Base-by-base conservation (phyloP, 345 rosid genomes). In the Aethionema arabicum region DNA sequence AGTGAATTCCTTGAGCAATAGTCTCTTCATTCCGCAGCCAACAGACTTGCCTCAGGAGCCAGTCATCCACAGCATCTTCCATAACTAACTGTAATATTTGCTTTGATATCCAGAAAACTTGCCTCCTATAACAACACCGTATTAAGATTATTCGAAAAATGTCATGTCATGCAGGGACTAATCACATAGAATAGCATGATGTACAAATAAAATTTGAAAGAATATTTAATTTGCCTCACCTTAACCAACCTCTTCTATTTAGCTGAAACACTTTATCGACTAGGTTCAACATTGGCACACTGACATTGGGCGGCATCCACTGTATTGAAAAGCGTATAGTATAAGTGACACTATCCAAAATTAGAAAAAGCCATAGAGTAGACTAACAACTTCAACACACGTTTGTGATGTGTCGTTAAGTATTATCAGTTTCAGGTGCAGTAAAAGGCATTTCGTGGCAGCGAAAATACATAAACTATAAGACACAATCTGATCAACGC, bases 51-150 rank as follows among this genome's bases (percentile, higher is more conserved):
- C 93, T 82, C 77, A 95, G 64, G 54, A 95, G 95, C 83, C 82
- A 95, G 74, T 95, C 98, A 85, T 88, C 99, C 42, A 90, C 90
- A 60, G 96, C 98, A 83, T 90, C 98, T 74, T 90, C 98, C 99
- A 90, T 95, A 60, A 90, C 79, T 56, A 95, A 74, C 72, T 95
- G 99, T 62, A 90, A 67, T 65, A 95, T 90, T 75, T 95, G 95
- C 79, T 86, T 95, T 62, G 98, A 90, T 53, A 95, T 88, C 98
- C 99, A 90, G 75, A 90, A 90, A 67, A 90, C 98, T 70, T 95
- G 96, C 65, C 99, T 81, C 72, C 99, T 95, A 76, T 46, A 42
- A 60, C 27, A 33, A 67, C 43, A 43, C 39, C 63, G 32, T 37
- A 59, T 55, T 59, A 66, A 63, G 39, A 60, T 30, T 43, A 55